Conservation (phyloP, 352 stramenopile species). For the Globisporangium viniferum region DNA sequence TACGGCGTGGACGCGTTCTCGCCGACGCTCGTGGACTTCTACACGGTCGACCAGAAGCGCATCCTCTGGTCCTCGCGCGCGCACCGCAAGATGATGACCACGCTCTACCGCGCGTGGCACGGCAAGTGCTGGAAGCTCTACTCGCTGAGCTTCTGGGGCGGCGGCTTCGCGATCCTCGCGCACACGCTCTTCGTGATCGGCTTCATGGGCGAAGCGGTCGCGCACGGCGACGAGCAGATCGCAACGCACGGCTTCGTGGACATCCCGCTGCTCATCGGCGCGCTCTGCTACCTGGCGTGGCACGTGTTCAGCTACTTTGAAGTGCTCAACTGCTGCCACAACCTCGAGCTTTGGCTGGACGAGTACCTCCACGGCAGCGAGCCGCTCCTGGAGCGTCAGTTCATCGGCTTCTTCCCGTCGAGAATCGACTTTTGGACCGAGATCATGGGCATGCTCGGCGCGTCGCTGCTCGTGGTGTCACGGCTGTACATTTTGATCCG, state of each 20-base stretch:
- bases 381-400: constrained; percentile 63
- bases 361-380: constrained; percentile 81
- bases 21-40: constrained; percentile 83
- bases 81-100: constrained; percentile 89
- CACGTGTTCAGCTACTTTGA: constrained; percentile 79
- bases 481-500: constrained; percentile 54
- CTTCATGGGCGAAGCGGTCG: constrained; percentile 53
- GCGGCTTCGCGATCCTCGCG: constrained; percentile 47
- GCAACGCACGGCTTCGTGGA: constrained; percentile 49
- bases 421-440: constrained; percentile 83
- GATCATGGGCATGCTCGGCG: constrained; percentile 58
- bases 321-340: constrained; percentile 87
- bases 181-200: constrained; percentile 63
- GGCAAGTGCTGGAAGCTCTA: constrained; percentile 61
- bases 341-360: constrained; percentile 82
- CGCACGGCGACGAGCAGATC: constrained; percentile 30
- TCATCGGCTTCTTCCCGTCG: constrained; percentile 72
- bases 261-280: constrained; percentile 52
- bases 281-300: constrained; percentile 50
- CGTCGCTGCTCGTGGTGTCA: constrained; percentile 57
- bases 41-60: constrained; percentile 80
- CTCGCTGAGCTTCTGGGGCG: constrained; percentile 76
- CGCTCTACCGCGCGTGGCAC: constrained; percentile 74
- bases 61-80: constrained; percentile 85
- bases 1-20: constrained; percentile 86